Evolutionary conservation across 169 alveolate species (phyloP).

Genomic region (Hepatocystis sp.): DNA sequence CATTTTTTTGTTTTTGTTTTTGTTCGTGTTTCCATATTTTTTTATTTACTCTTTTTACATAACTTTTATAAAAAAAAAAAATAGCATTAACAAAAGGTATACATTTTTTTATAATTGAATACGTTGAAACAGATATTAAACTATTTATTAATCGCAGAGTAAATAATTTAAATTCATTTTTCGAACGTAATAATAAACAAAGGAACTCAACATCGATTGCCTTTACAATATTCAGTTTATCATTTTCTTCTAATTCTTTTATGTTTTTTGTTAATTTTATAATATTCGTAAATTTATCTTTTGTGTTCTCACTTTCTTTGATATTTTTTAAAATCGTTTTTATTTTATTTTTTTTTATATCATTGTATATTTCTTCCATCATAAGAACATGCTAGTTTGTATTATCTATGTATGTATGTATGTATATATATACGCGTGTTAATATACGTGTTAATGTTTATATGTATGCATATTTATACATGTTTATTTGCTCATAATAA

Average conservation of each 20-base stretch:
- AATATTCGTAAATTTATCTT: conserved; percentile 55
- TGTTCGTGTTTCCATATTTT: neutral
- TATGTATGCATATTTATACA: too few relatives aligned
- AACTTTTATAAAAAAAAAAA: conserved; percentile 14
- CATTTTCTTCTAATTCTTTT: conserved; percentile 26
- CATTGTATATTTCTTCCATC: neutral
- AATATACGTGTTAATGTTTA: too few relatives aligned
- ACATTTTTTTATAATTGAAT: conserved; percentile 8
- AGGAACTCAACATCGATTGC: conserved; percentile 21
- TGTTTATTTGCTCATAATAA: too few relatives aligned
- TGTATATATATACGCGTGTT: too few relatives aligned
- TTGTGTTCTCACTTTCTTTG: conserved; percentile 51
- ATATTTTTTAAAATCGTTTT: conserved; percentile 37
- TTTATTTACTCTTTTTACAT: conserved; percentile 10
- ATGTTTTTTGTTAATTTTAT: conserved; percentile 30
- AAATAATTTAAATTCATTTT: conserved; percentile 37
- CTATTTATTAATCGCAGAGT: conserved; percentile 67
- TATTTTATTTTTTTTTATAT: conserved; percentile 11
- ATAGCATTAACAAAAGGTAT: conserved; percentile 58
- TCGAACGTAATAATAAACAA: conserved; percentile 62
- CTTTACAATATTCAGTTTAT: conserved; percentile 41
- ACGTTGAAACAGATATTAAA: conserved; percentile 23
- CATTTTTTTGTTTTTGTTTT: too few relatives aligned
- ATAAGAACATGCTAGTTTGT: too few relatives aligned
- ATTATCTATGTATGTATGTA: too few relatives aligned